Base-by-base conservation (phyloP, 495 filamentous ascomycete species). In the Talaromyces thailandensis region DNA sequence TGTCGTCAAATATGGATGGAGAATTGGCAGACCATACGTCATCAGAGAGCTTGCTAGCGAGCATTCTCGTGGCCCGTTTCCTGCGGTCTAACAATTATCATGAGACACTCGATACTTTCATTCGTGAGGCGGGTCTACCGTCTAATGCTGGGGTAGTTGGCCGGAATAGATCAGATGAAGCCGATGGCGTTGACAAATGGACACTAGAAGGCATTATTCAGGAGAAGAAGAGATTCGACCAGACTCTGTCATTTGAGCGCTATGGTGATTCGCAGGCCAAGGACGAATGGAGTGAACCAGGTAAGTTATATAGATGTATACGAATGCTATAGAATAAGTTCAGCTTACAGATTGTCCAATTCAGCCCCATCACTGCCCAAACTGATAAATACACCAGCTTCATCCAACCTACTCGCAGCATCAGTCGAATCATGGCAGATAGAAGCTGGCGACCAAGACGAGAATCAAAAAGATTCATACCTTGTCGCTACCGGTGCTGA, bases 201-300 rank as follows among this genome's bases (percentile, higher is more conserved):
- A 87, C 86, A 11, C 78, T 90, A 52, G 86, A 90, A 62, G 71
- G 78, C 58, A 72, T 89, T 51, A 75, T 90, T 40, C 79, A 87
- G 55, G 86, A 89, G 70, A 90, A 89, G 71, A 79, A 79, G 63
- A 70, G 73, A 0, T 90, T 82, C 62, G 87, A 90, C 65, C 66
- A 84, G 21, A 83, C 70, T 37, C 64, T 80, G 25, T 69, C 72
- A 2, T 84, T 86, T 64, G 86, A 89, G 68, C 84, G 72, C 63
- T 81, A 64, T 77, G 78, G 62, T 25, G 73, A 69, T 3, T 59
- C 64, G 9, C 66, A 70, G 6, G 71, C 80, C 56, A 67, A 73
- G 18, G 72, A 77, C 28, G 66, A 67, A 9, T 86, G 84, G 80
- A 76, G 64, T 29, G 40, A 69, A 16, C 84, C 82, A 61, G 80